phyloP scores from a whole-genome alignment of 495 filamentous ascomycete genomes.

The Neurospora sp. region DNA sequence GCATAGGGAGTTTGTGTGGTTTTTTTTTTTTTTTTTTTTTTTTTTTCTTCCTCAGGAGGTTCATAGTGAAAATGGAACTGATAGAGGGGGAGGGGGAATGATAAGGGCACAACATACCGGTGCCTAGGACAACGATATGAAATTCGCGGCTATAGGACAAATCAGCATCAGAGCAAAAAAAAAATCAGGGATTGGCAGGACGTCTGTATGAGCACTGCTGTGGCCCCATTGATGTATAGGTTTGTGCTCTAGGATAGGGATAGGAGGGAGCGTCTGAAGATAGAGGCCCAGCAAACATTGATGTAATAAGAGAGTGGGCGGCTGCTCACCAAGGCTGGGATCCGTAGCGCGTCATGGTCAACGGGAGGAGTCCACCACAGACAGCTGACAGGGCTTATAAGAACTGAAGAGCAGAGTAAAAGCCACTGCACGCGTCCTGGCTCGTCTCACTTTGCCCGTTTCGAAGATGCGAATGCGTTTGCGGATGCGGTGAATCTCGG shows the following conservation, averaged over 20 bases:
- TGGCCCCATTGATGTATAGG: not conserved
- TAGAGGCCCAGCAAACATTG: not conserved
- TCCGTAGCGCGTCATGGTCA: slow-evolving; percentile 19
- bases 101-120: slow-evolving; percentile 16
- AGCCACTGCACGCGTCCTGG: not conserved
- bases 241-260: not conserved
- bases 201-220: not conserved
- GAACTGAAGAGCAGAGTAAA: not conserved
- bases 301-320: not conserved
- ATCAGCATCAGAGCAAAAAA: slow-evolving; percentile 4
- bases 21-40: not conserved
- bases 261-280: not conserved
- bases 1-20: not conserved
- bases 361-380: not conserved
- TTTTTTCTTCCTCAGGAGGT: not conserved
- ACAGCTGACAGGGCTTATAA: not conserved
- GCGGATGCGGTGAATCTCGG: not conserved
- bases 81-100: not conserved
- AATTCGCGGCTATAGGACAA: slow-evolving; percentile 18
- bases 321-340: slow-evolving; percentile 23
- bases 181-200: not conserved
- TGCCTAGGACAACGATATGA: slow-evolving; percentile 25
- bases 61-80: not conserved
- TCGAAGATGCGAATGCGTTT: not conserved
- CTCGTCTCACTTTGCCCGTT: not conserved